These are phyloP conservation scores for Cronartium quercuum DNA, from an alignment of 1,284 basidiomycete genomes.

Conservation along the genomic window DNA sequence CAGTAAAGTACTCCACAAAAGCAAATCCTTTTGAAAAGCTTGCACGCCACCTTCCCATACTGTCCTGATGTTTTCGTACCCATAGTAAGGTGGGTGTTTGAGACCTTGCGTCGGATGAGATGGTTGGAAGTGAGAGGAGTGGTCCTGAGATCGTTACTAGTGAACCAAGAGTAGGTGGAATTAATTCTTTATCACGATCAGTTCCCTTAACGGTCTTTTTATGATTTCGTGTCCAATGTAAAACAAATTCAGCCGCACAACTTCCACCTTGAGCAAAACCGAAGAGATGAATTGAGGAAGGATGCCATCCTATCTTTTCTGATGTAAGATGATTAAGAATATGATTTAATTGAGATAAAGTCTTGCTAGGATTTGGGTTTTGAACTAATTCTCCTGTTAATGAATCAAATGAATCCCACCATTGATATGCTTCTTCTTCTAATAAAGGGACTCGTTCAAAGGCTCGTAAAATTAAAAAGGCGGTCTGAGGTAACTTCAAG, in stretches of 20 bases:
- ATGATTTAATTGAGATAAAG: conserved; percentile 57
- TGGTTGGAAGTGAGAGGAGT: conserved; percentile 67
- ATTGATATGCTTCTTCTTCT: conserved; percentile 69
- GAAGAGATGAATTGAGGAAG: conserved; percentile 68
- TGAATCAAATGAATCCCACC: conserved; percentile 76
- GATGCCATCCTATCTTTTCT: conserved; percentile 60
- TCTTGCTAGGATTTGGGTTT: conserved; percentile 65
- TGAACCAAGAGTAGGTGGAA: conserved; percentile 56
- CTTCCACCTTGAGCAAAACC: conserved; percentile 85
- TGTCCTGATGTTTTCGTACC: conserved; percentile 20
- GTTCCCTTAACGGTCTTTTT: not conserved
- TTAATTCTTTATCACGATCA: not conserved
- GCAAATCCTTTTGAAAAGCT: conserved; percentile 18
- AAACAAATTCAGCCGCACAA: conserved; percentile 63
- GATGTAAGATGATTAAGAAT: conserved; percentile 59
- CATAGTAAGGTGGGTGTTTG: conserved; percentile 55
- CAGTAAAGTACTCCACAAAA: conserved; percentile 3
- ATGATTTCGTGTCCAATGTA: conserved; percentile 54
- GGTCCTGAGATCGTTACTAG: conserved; percentile 65
- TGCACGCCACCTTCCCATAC: not conserved
- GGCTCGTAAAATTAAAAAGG: conserved; percentile 69
- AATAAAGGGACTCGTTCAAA: conserved; percentile 75
- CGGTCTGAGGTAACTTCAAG: conserved; percentile 77
- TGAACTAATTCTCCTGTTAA: conserved; percentile 64
- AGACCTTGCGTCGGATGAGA: conserved; percentile 52